Evolutionary conservation across 2,329 filamentous ascomycete genomes (phyloP).

Genomic region (Cladobotryum protrusum): DNA sequence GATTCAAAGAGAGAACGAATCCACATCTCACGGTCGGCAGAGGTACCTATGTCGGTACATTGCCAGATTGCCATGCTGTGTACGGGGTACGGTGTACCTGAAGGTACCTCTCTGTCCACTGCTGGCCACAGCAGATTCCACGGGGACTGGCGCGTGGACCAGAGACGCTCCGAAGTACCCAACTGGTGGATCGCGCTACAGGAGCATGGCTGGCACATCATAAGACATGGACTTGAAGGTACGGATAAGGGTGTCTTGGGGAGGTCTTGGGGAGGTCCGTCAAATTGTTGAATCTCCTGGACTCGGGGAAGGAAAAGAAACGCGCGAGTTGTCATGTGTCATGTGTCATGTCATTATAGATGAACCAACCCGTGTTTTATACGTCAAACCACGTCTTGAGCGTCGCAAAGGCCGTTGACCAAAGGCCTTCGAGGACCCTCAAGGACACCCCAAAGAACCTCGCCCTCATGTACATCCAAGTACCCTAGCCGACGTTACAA

Average conservation of each 20-base stretch:
- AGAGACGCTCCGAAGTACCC: slow-evolving; percentile 8
- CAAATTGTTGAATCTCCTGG: not conserved
- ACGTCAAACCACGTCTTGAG: too few species aligned
- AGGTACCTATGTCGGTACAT: slow-evolving; percentile 12
- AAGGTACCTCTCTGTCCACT: not conserved
- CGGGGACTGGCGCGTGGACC: slow-evolving; percentile 6
- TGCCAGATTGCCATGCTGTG: not conserved
- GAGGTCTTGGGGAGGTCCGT: not conserved
- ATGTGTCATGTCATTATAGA: too few species aligned
- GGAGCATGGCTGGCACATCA: slow-evolving; percentile 7
- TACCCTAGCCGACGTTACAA: slow-evolving; percentile 2
- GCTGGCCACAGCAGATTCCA: slow-evolving; percentile 2
- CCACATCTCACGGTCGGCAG: slow-evolving; percentile 15
- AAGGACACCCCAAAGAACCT: too few species aligned
- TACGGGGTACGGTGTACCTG: not conserved
- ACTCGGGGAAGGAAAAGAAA: too few species aligned
- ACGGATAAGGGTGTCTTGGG: not conserved
- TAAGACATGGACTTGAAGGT: not conserved
- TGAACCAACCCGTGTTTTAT: too few species aligned
- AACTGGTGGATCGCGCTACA: slow-evolving; percentile 8
- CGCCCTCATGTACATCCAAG: not conserved
- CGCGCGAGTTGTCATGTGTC: too few species aligned
- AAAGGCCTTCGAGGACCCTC: too few species aligned
- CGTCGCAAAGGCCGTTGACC: too few species aligned
- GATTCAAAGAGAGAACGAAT: slow-evolving; percentile 20